These are phyloP conservation scores for Heliocybe sulcata DNA, from an alignment of 1,284 basidiomycete genomes.

Conservation along the genomic window DNA sequence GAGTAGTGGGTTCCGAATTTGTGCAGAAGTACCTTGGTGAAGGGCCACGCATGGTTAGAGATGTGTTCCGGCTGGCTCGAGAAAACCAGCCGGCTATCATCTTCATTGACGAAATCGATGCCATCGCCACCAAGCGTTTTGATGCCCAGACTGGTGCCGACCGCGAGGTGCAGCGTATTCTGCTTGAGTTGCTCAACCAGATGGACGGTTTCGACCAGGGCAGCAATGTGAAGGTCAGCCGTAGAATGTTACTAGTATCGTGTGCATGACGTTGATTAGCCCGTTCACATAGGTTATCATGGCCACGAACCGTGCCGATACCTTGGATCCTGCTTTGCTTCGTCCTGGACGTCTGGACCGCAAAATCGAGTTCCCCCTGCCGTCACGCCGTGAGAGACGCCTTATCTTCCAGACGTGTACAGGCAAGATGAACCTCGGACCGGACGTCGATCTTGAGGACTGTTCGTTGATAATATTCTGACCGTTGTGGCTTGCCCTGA, in stretches of 20 bases:
- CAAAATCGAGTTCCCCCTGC: conserved; percentile 98
- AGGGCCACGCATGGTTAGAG: conserved; percentile 99
- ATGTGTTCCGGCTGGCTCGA: conserved; percentile 95
- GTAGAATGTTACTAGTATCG: background rate
- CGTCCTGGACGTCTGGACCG: conserved; percentile 97
- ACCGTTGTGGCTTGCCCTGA: background rate
- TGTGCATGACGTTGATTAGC: too few species aligned
- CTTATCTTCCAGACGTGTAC: conserved; percentile 99
- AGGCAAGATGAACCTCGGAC: conserved; percentile 95
- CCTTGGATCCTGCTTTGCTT: conserved; percentile 92
- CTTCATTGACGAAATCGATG: conserved; percentile 99
- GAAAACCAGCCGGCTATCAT: conserved; percentile 99
- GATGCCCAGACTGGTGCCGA: conserved; percentile 99
- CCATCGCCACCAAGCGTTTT: conserved; percentile 99
- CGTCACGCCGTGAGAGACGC: conserved; percentile 91
- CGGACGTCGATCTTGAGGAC: conserved; percentile 98
- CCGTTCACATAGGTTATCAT: conserved; percentile 78
- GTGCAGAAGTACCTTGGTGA: conserved; percentile 99
- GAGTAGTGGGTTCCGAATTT: conserved; percentile 97
- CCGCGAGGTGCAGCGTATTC: conserved; percentile 97
- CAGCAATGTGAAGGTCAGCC: conserved; percentile 90
- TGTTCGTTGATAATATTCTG: conserved; percentile 48
- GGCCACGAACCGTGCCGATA: conserved; percentile 97
- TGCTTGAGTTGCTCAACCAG: conserved; percentile 97
- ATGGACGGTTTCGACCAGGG: conserved; percentile 99